Conservation (phyloP, 257 asterid genomes). For the Primulina eburnea region DNA sequence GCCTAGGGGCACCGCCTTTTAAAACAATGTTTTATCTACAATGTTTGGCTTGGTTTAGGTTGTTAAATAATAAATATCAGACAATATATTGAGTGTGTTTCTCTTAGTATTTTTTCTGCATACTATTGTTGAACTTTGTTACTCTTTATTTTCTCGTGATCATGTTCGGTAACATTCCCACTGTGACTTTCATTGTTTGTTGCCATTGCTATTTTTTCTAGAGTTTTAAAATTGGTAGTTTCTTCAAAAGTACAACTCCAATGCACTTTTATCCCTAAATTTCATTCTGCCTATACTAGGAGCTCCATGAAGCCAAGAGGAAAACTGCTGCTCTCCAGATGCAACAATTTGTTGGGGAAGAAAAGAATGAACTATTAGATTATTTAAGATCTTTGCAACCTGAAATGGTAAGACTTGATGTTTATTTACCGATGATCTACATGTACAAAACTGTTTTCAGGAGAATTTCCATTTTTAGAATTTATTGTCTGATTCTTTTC, state of each 20-base stretch:
- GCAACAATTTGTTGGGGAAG: conserved; percentile 98
- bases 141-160: neutral
- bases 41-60: neutral
- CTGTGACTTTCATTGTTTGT: neutral
- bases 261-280: neutral
- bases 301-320: conserved; percentile 83
- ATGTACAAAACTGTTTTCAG: neutral
- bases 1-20: too few species aligned
- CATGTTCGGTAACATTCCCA: neutral
- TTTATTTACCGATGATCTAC: neutral
- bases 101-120: neutral
- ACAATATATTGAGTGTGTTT: neutral
- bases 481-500: too few species aligned
- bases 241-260: too few species aligned
- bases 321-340: conserved; percentile 92
- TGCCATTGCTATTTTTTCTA: neutral
- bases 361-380: conserved; percentile 89
- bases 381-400: conserved; percentile 86
- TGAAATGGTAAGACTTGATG: conserved; percentile 55
- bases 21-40: too few species aligned
- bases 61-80: neutral
- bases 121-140: conserved; percentile 3
- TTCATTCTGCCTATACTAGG: conserved; percentile 43
- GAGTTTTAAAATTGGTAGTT: neutral
- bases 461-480: neutral